Base-by-base conservation (phyloP, 768 basidiomycete genomes). In the Neoboletus brunneissimus region DNA sequence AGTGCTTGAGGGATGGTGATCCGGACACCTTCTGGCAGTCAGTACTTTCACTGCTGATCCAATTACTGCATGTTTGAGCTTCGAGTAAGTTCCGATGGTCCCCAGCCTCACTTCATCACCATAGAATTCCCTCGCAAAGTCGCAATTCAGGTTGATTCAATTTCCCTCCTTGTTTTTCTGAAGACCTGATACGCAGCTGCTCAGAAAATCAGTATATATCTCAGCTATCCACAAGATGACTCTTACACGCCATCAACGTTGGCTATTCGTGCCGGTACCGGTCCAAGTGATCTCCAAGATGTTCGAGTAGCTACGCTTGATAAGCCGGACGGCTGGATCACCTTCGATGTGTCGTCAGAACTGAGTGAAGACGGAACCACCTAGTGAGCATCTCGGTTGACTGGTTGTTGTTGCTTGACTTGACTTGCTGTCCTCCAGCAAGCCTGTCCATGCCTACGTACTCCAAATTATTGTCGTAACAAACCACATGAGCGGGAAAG, bases 11-110 rank as follows among this genome's bases (percentile, higher is more conserved):
- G 27, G 95, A 98, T 64, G 83, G 84, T 34, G 89, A 96, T 66
- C 87, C 91, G 31, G 88, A 91, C 40, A 98, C 95, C 0, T 96
- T 98, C 69, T 98, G 97, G 97, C 97, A 98, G 95, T 98, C 71
- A 71, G 93, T 80, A 9, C 38, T 29, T 48, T 52, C 20, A 50
- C 18, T 38, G 1, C 16, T 32, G 16, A 15, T 51, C 27, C 34
- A 1, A 22, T 25, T 49, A 20, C 54, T 37, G 16, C 31, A 4
- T 13, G 10, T 50, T 29, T 23, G 46, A 59, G 29, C 25, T 27
- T 20, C 29, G 60, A 52, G 41, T 18, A 60, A 92, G 90, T 69
- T 88, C 88, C 4, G 97, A 98, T 68, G 97, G 97, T 2, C 93
- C 95, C 2, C 97, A 98, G 65, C 97, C 97, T 2, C 96, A 99